Evolutionary conservation across 2,329 filamentous ascomycete species (phyloP).

Genomic region (Claviceps capensis): DNA sequence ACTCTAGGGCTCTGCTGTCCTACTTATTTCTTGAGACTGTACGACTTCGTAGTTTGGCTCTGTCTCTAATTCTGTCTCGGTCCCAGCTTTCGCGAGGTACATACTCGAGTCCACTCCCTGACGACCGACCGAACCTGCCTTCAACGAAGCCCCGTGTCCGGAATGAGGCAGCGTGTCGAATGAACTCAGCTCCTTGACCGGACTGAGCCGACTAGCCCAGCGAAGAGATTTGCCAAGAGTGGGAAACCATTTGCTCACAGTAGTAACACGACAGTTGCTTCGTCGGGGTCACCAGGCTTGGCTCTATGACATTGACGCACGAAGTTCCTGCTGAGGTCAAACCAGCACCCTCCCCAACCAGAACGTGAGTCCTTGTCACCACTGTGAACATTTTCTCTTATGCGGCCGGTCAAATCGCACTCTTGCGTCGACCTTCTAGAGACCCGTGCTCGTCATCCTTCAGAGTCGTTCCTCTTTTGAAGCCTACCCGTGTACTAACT

Average conservation of each 20-base stretch:
- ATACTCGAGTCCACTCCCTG: neutral
- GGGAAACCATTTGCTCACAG: constrained; percentile 9
- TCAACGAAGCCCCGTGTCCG: constrained; percentile 16
- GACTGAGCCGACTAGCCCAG: constrained; percentile 33
- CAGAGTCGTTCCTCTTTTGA: neutral
- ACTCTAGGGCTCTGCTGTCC: neutral
- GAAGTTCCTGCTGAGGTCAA: constrained; percentile 44
- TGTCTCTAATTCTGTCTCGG: neutral
- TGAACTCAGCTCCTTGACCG: constrained; percentile 46
- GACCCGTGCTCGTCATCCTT: too few relatives aligned
- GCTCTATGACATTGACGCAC: constrained; percentile 30
- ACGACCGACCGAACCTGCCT: constrained; percentile 2
- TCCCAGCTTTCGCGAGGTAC: neutral
- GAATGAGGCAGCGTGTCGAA: constrained; percentile 45
- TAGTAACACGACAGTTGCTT: constrained; percentile 10
- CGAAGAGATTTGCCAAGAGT: constrained; percentile 13
- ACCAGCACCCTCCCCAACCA: constrained; percentile 42
- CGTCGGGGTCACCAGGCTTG: constrained; percentile 7
- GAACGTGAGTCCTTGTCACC: constrained; percentile 28
- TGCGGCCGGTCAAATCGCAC: too few relatives aligned
- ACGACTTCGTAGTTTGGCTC: neutral
- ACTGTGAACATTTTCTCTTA: neutral
- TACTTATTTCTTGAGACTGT: neutral
- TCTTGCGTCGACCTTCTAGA: too few relatives aligned
- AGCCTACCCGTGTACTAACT: neutral